A percentile compares a stretch with the other conserved stretches of the same genome.
These are phyloP conservation scores for Fusarium subglutinans DNA, from an alignment of 2,329 filamentous ascomycete genomes.

Conservation along the genomic window DNA sequence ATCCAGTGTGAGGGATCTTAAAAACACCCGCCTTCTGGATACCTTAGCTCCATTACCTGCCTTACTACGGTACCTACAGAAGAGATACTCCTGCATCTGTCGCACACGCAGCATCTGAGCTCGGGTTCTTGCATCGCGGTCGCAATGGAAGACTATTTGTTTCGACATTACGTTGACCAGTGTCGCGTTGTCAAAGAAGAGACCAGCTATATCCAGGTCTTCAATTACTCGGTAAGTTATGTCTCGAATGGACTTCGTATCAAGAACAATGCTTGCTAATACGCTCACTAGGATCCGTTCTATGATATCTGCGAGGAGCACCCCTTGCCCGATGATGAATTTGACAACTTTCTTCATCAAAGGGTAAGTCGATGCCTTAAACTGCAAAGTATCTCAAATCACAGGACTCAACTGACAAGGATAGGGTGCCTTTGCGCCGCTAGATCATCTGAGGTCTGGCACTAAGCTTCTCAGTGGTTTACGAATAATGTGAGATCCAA, in stretches of 20 bases:
- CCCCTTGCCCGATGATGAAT: conserved; percentile 62
- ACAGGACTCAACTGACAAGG: conserved; percentile 14
- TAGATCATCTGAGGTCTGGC: conserved; percentile 52
- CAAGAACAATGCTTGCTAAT: background rate
- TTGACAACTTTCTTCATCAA: conserved; percentile 64
- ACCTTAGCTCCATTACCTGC: background rate
- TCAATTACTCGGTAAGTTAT: conserved; percentile 64
- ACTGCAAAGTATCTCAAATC: background rate
- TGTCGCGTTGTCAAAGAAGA: conserved; percentile 61
- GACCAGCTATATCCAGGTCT: conserved; percentile 66
- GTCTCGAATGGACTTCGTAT: conserved; percentile 29
- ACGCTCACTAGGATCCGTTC: conserved; percentile 55
- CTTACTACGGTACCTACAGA: background rate
- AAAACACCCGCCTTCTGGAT: background rate
- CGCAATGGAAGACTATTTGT: conserved; percentile 68
- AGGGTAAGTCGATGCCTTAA: conserved; percentile 51
- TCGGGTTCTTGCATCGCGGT: background rate
- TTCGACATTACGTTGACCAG: conserved; percentile 57
- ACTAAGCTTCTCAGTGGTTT: conserved; percentile 61
- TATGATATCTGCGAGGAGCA: conserved; percentile 63
- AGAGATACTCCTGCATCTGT: background rate
- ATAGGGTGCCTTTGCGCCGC: conserved; percentile 64
- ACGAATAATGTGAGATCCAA: conserved; percentile 61
- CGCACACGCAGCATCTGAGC: background rate
- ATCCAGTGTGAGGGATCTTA: background rate